Base-by-base conservation (phyloP, 2,329 filamentous ascomycete genomes). In the Drechslerella coelobrocha region DNA sequence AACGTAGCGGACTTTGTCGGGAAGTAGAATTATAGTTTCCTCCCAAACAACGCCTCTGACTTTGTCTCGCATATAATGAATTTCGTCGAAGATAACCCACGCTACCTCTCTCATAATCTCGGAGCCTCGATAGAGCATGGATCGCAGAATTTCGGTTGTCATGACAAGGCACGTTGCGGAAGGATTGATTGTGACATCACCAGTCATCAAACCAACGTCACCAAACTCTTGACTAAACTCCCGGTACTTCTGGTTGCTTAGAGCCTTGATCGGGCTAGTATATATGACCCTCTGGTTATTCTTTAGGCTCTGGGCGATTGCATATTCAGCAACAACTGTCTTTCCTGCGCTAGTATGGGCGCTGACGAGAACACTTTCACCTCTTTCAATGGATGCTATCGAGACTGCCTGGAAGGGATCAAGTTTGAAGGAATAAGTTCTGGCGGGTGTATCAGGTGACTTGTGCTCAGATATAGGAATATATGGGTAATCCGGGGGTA, bases 91-190 rank as follows among this genome's bases (percentile, higher is more conserved):
- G 1, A 99, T 83, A 1, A 99, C 95, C 94, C 94, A 99, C 12
- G 90, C 92, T 1, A 99, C 95, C 81, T 99, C 94, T 75, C 94
- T 91, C 93, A 99, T 99, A 74, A 99, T 97, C 81, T 99, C 94
- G 0, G 94, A 97, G 69, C 94, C 94, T 75, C 94, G 86, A 80
- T 99, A 99, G 80, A 99, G 79, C 94, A 99, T 99, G 17, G 93
- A 97, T 52, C 94, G 89, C 78, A 99, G 80, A 91, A 99, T 99
- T 82, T 99, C 94, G 0, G 94, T 99, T 0, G 94, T 99, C 94
- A 99, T 99, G 77, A 99, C 94, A 66, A 99, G 83, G 79, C 94
- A 99, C 69, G 92, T 97, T 12, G 94, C 94, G 2, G 94, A 97
- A 2, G 95, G 95, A 79, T 99, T 99, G 80, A 99, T 99, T 23